Evolutionary conservation across 345 rosid genomes (phyloP), one percentile per base, ranked within the genome.

Genomic region (Limnanthes douglasii): DNA sequence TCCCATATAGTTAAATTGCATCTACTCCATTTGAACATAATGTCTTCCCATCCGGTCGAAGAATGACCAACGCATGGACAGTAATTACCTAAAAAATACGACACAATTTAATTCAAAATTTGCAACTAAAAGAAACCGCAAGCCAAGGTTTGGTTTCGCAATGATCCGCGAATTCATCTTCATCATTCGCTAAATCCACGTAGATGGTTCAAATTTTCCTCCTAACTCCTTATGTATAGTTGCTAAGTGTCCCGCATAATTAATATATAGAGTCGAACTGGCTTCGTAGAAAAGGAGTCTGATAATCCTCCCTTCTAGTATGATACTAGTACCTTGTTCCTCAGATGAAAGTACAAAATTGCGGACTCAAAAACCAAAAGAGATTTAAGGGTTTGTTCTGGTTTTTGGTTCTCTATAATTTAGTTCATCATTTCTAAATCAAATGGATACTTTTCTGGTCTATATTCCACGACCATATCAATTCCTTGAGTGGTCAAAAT

Each of bases 21-120:
- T 73, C 74, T 45, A 66, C 72, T 0, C 51, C 85, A 40, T 82
- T 71, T 2, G 43, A 48, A 38, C 70, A 56, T 18, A 59, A 43
- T 43, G 74, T 78, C 47, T 75, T 75, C 15, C 93, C 93, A 39
- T 86, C 88, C 1, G 66, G 62, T 3, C 94, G 73, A 31, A 82
- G 66, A 40, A 78, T 66, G 44, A 72, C 71, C 50, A 86, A 43
- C 1, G 59, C 48, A 5, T 92, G 93, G 50, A 75, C 37, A 14
- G 54, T 32, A 2, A 47, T 37, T 2, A 71, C 53, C 56, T 72
- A 69, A 54, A 86, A 82, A 39, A 69, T 73, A 11, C 64, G 45
- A 18, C 50, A 36, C 41, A 86, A 48, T 54, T 61, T 75, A n/a
- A 51, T 48, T 3, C 68, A 22, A 46, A 50, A 62, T 48, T 53